phyloP scores from a whole-genome alignment of 768 basidiomycete species.

The Leucosporidium scottii region DNA sequence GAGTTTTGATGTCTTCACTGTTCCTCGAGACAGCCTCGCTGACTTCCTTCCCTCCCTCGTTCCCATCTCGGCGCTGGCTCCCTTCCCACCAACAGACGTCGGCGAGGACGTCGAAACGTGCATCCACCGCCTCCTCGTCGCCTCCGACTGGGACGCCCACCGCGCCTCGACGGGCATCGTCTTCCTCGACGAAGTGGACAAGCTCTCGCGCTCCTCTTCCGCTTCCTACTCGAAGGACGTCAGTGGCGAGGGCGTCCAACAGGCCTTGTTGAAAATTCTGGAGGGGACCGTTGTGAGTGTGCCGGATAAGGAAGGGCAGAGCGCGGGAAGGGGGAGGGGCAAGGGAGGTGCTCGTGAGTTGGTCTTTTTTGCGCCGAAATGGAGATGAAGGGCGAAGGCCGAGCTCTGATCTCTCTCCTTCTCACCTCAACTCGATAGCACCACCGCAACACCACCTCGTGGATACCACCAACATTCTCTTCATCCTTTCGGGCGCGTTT shows the following conservation, averaged over 20 bases:
- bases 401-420: too few relatives aligned
- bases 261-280: constrained; percentile 77
- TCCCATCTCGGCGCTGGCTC: too few relatives aligned
- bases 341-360: constrained; percentile 14
- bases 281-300: constrained; percentile 67
- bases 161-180: constrained; percentile 85
- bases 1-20: background rate
- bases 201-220: constrained; percentile 56
- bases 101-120: constrained; percentile 95
- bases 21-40: too few relatives aligned
- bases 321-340: background rate
- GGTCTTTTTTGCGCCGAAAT: background rate
- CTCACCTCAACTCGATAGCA: too few relatives aligned
- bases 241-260: constrained; percentile 92
- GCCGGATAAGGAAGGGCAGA: background rate
- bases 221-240: constrained; percentile 66
- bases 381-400: background rate
- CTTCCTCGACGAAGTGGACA: constrained; percentile 94
- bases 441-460: constrained; percentile 50
- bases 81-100: constrained; percentile 55
- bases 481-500: constrained; percentile 79
- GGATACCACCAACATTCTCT: constrained; percentile 86
- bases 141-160: constrained; percentile 78
- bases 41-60: background rate
- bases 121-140: constrained; percentile 77